A percentile compares a stretch with the other conserved stretches of the same genome.
These are phyloP conservation scores for Pilasporangium apinafurcum DNA, from an alignment of 352 stramenopile genomes.

Conservation along the genomic window DNA sequence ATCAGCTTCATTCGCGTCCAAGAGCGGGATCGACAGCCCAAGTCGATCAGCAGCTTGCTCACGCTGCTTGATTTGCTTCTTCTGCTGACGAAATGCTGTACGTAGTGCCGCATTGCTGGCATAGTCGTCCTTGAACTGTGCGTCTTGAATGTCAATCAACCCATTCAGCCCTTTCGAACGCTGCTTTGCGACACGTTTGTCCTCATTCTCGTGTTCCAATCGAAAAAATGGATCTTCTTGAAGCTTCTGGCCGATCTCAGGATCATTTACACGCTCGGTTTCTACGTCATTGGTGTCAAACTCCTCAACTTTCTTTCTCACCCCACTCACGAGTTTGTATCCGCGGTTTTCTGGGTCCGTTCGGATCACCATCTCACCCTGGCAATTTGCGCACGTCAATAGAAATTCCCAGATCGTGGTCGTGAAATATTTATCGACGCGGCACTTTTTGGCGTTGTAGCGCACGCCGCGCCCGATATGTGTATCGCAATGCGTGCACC, in stretches of 20 bases:
- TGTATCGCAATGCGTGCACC: slow-evolving; percentile 71
- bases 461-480: slow-evolving; percentile 86
- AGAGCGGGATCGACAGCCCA: slow-evolving; percentile 49
- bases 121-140: slow-evolving; percentile 68
- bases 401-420: slow-evolving; percentile 93
- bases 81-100: slow-evolving; percentile 45
- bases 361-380: slow-evolving; percentile 85
- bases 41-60: slow-evolving; percentile 29
- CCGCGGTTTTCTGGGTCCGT: slow-evolving; percentile 93
- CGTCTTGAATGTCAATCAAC: slow-evolving; percentile 53
- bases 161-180: slow-evolving; percentile 36
- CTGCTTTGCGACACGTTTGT: slow-evolving; percentile 42
- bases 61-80: slow-evolving; percentile 38
- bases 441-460: slow-evolving; percentile 96
- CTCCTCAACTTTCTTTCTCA: slow-evolving; percentile 83
- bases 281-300: slow-evolving; percentile 18
- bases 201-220: slow-evolving; percentile 74
- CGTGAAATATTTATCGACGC: slow-evolving; percentile 88
- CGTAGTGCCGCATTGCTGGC: slow-evolving; percentile 50
- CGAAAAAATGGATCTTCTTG: slow-evolving; percentile 63
- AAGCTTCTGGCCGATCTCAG: slow-evolving; percentile 29
- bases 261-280: slow-evolving; percentile 54
- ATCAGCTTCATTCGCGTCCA: slow-evolving; percentile 53
- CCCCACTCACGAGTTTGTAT: slow-evolving; percentile 85
- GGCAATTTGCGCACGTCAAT: slow-evolving; percentile 90